phyloP scores from a whole-genome alignment of 2,329 filamentous ascomycete species.

The Beauveria sp. region DNA sequence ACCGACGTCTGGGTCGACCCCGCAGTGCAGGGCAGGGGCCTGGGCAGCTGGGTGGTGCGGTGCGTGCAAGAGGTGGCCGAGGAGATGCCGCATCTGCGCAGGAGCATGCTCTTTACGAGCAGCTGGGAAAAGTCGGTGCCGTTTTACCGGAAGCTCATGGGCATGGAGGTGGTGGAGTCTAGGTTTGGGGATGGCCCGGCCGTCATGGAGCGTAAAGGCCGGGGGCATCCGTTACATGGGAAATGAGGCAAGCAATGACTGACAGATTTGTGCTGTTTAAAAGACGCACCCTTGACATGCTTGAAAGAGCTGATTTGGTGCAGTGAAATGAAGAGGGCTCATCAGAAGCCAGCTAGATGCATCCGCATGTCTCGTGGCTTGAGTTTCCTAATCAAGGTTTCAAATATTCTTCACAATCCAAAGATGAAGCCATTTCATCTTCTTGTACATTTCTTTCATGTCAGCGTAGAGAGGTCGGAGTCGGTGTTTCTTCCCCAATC shows the following conservation, averaged over 20 bases:
- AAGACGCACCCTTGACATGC: not conserved
- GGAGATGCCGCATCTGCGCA: slow-evolving; percentile 46
- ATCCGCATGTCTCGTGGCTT: no score
- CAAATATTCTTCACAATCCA: no score
- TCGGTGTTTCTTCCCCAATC: no score
- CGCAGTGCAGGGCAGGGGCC: slow-evolving; percentile 45
- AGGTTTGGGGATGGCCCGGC: slow-evolving; percentile 10
- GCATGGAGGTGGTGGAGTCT: slow-evolving; percentile 21
- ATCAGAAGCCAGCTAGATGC: no score
- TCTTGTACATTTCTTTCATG: no score
- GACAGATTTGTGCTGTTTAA: not conserved
- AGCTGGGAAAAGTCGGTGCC: slow-evolving; percentile 26
- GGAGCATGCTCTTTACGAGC: slow-evolving; percentile 41
- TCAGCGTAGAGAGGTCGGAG: no score
- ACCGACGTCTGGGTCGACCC: slow-evolving; percentile 57
- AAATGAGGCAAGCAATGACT: not conserved
- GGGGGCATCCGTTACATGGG: slow-evolving; percentile 13
- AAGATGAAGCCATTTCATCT: no score
- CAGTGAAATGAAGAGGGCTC: no score
- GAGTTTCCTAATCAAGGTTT: no score
- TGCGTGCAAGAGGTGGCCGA: slow-evolving; percentile 46
- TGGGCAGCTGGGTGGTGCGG: slow-evolving; percentile 53
- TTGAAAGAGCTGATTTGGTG: not conserved
- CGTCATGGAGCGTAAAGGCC: slow-evolving; percentile 18
- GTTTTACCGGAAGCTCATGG: slow-evolving; percentile 25